Conservation (phyloP, 306 rosid species). For the Neltuma alba region DNA sequence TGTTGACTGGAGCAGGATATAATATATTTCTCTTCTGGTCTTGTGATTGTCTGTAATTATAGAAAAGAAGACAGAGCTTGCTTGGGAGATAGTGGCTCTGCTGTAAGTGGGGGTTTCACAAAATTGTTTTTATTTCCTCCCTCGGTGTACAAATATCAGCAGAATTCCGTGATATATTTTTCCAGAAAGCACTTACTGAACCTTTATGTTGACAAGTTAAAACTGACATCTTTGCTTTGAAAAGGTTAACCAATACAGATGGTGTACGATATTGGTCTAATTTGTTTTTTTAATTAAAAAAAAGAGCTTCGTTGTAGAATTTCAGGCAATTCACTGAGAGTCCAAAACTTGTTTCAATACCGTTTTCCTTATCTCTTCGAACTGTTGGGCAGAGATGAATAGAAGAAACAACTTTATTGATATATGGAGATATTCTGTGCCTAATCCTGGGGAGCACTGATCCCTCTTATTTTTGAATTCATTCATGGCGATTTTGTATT, state of each 20-base stretch:
- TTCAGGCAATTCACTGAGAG: background rate
- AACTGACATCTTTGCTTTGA: slow-evolving; percentile 2
- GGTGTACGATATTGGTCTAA: background rate
- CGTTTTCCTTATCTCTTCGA: background rate
- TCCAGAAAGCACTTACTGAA: background rate
- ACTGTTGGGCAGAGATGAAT: background rate
- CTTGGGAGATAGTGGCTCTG: background rate
- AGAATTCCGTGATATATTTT: slow-evolving; percentile 6
- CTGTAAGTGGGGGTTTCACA: background rate
- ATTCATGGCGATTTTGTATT: background rate
- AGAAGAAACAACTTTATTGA: slow-evolving; percentile 19
- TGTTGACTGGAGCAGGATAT: slow-evolving; percentile 8
- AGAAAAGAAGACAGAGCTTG: slow-evolving; percentile 19
- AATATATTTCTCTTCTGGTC: background rate
- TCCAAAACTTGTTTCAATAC: background rate
- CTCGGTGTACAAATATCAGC: background rate
- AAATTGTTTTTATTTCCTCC: background rate
- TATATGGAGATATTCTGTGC: slow-evolving; percentile 4
- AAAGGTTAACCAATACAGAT: slow-evolving; percentile 31
- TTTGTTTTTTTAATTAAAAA: background rate
- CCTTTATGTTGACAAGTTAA: slow-evolving; percentile 11
- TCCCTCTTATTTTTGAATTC: slow-evolving; percentile 26
- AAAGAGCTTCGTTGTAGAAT: slow-evolving; percentile 10
- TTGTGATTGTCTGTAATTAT: background rate
- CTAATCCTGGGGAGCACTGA: background rate